Percentiles rank a stretch among this genome's conserved stretches.
phyloP scores from a whole-genome alignment of 2,329 filamentous ascomycete genomes.

The Lomentospora prolificans region DNA sequence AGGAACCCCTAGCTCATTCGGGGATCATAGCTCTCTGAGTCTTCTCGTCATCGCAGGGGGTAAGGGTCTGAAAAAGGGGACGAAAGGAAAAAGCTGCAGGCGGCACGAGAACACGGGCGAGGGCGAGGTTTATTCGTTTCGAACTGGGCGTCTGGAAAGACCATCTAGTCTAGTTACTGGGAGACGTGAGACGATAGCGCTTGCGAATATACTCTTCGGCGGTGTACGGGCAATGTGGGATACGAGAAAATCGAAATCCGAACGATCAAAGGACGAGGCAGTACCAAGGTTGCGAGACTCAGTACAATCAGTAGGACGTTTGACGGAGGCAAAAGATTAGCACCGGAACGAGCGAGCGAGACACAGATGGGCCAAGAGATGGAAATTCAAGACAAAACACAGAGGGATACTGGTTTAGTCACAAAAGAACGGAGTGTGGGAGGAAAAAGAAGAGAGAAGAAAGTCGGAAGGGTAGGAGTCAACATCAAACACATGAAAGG shows the following conservation, averaged over 20 bases:
- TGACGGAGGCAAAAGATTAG: not conserved
- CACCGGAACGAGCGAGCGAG: not conserved
- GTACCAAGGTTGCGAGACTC: not conserved
- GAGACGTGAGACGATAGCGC: not conserved
- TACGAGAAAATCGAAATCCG: not conserved
- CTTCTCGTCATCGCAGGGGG: conserved; percentile 11
- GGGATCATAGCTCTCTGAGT: conserved; percentile 10
- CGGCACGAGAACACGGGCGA: not conserved
- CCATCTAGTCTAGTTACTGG: not conserved
- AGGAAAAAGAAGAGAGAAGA: not conserved
- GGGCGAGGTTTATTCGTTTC: not conserved
- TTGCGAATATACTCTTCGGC: not conserved
- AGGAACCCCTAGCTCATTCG: conserved; percentile 5
- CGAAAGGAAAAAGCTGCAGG: not conserved
- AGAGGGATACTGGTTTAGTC: not conserved
- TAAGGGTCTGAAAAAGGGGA: not conserved
- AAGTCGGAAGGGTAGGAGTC: not conserved
- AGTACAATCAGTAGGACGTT: not conserved
- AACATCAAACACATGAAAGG: not conserved
- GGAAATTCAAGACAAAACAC: no score
- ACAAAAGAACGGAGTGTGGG: not conserved
- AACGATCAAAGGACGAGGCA: not conserved
- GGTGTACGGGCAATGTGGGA: not conserved
- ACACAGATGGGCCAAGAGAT: not conserved
- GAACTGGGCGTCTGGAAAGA: not conserved